A percentile compares a stretch with the other conserved stretches of the same genome.
Evolutionary conservation across 331 rosid genomes (phyloP).

Genomic region (Prunus yedoensis): DNA sequence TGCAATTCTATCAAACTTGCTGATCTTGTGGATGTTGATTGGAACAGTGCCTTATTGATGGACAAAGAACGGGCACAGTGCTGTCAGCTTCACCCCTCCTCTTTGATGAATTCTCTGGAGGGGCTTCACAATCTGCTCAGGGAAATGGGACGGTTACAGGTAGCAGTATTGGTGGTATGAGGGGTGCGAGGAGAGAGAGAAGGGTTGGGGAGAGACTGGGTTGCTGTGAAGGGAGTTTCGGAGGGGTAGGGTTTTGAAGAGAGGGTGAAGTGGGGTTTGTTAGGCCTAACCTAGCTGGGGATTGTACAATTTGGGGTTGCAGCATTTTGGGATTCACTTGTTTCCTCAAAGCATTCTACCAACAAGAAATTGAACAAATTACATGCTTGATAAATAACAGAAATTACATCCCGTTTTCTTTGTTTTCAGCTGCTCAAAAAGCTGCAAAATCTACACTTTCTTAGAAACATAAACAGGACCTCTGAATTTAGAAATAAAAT

Average conservation of each 20-base stretch:
- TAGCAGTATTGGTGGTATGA: constrained; percentile 86
- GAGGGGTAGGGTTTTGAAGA: constrained; percentile 68
- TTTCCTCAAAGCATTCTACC: not conserved
- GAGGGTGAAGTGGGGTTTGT: constrained; percentile 82
- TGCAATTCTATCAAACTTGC: constrained; percentile 25
- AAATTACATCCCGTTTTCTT: not conserved
- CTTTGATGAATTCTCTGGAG: constrained; percentile 63
- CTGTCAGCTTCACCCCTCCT: constrained; percentile 91
- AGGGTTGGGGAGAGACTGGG: constrained; percentile 57
- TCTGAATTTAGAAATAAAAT: too few relatives aligned
- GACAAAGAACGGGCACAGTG: constrained; percentile 80
- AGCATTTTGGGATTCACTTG: constrained; percentile 43
- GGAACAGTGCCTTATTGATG: constrained; percentile 92
- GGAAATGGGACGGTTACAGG: constrained; percentile 57
- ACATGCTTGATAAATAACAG: not conserved
- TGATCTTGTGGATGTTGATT: constrained; percentile 41
- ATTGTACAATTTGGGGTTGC: constrained; percentile 77
- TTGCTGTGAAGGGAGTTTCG: constrained; percentile 52
- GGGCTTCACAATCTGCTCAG: constrained; percentile 54
- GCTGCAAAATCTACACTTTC: not conserved
- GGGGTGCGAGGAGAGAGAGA: constrained; percentile 86
- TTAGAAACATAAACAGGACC: too few relatives aligned
- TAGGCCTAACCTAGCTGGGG: constrained; percentile 87
- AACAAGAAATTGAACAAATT: not conserved
- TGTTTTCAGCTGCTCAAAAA: not conserved